These are phyloP conservation scores for Claviceps digitariae DNA, from an alignment of 2,329 filamentous ascomycete species.

Conservation along the genomic window DNA sequence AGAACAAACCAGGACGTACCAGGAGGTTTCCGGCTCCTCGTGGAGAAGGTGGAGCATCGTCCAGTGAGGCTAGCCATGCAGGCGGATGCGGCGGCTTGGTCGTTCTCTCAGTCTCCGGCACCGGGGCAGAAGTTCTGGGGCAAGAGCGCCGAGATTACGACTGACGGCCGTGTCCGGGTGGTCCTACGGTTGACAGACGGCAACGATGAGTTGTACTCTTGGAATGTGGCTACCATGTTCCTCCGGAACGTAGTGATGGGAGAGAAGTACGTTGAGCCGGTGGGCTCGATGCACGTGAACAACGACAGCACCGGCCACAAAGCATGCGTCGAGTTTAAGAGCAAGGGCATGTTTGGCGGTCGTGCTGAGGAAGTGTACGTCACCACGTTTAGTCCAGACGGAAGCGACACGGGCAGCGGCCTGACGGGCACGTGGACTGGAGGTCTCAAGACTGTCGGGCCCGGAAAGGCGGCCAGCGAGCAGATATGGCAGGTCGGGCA, in stretches of 20 bases:
- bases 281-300: slow-evolving; percentile 73
- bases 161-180: slow-evolving; percentile 73
- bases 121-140: slow-evolving; percentile 98
- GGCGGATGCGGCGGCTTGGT: slow-evolving; percentile 77
- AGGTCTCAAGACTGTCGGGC: slow-evolving; percentile 51
- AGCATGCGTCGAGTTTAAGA: slow-evolving; percentile 80
- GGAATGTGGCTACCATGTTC: slow-evolving; percentile 79
- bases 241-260: slow-evolving; percentile 93
- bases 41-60: slow-evolving; percentile 88
- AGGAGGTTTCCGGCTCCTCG: slow-evolving; percentile 74
- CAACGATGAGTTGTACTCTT: slow-evolving; percentile 72
- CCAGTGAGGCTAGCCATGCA: slow-evolving; percentile 89
- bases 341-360: slow-evolving; percentile 94
- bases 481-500: slow-evolving; percentile 68
- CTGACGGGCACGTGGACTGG: slow-evolving; percentile 77
- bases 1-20: slow-evolving; percentile 62
- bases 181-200: slow-evolving; percentile 53
- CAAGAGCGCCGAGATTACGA: slow-evolving; percentile 88
- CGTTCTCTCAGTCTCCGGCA: slow-evolving; percentile 71
- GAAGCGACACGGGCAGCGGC: slow-evolving; percentile 50
- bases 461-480: slow-evolving; percentile 45
- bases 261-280: slow-evolving; percentile 95
- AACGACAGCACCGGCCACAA: slow-evolving; percentile 78
- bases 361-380: slow-evolving; percentile 80
- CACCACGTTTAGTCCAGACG: slow-evolving; percentile 55